Evolutionary conservation across 352 stramenopile species (phyloP).

Genomic region (Phytophthora rubi): DNA sequence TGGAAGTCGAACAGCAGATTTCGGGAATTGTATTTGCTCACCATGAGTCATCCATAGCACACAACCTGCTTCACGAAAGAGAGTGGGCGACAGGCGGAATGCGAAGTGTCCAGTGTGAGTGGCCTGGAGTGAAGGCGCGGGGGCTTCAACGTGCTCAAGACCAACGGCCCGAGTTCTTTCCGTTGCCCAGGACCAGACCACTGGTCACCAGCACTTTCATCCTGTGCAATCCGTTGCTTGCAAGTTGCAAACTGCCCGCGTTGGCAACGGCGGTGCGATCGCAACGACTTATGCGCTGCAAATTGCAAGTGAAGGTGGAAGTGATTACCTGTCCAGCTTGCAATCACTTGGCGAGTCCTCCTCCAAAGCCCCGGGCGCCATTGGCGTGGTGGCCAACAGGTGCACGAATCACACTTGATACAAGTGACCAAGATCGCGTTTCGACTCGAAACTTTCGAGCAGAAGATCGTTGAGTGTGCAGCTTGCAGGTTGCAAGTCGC

Average conservation of each 20-base stretch:
- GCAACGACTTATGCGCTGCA: not conserved
- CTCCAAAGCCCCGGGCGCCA: not conserved
- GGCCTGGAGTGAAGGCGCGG: too few relatives aligned
- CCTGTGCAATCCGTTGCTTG: not conserved
- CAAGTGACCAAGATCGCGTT: conserved; percentile 12
- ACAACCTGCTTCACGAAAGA: too few relatives aligned
- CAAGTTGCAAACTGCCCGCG: not conserved
- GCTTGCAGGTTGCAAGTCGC: not conserved
- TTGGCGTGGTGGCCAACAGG: not conserved
- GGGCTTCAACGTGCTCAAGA: not conserved
- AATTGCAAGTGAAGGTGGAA: too few relatives aligned
- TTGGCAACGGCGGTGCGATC: not conserved
- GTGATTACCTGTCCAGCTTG: too few relatives aligned
- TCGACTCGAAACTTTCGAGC: not conserved
- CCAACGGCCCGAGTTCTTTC: not conserved
- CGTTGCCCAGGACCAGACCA: not conserved
- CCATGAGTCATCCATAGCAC: too few relatives aligned
- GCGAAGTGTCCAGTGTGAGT: too few relatives aligned
- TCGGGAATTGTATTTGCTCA: too few relatives aligned
- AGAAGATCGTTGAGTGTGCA: conserved; percentile 8
- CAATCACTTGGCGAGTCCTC: conserved; percentile 1
- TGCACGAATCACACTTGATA: conserved; percentile 10
- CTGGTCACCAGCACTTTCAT: too few relatives aligned
- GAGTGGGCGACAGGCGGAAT: too few relatives aligned
- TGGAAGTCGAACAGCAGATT: too few relatives aligned